Conservation (phyloP, 768 basidiomycete genomes). For the Tricholoma bakamatsutake region DNA sequence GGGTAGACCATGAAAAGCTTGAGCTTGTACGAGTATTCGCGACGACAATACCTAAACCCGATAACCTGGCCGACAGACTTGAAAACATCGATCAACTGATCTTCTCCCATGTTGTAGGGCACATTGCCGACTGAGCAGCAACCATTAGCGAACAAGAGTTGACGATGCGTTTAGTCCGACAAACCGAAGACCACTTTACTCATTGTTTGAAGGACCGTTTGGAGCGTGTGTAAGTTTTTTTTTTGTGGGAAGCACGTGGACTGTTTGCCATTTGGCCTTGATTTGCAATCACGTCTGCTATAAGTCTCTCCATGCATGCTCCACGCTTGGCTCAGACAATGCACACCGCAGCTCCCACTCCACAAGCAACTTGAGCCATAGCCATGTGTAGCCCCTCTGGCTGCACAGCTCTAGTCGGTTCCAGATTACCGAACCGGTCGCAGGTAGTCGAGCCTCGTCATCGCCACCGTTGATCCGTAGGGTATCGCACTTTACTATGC, state of each 20-base stretch:
- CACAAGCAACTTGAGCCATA: too few relatives aligned
- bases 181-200: slow-evolving; percentile 73
- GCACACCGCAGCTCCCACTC: too few relatives aligned
- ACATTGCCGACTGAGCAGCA: slow-evolving; percentile 70
- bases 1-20: slow-evolving; percentile 10
- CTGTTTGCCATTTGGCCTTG: background rate
- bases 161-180: slow-evolving; percentile 13
- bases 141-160: background rate
- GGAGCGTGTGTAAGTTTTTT: background rate
- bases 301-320: too few relatives aligned
- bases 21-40: slow-evolving; percentile 5
- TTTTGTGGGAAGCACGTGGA: background rate
- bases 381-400: too few relatives aligned
- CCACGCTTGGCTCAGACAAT: too few relatives aligned
- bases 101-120: slow-evolving; percentile 87
- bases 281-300: background rate
- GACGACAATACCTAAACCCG: slow-evolving; percentile 67
- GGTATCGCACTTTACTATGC: too few relatives aligned
- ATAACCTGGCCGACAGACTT: slow-evolving; percentile 84
- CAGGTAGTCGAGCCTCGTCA: too few relatives aligned
- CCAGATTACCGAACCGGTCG: too few relatives aligned
- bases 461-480: too few relatives aligned
- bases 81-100: slow-evolving; percentile 83
- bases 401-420: too few relatives aligned
- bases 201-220: slow-evolving; percentile 27